Conservation (phyloP, 257 asterid species). For the Solanum ossicruentum region DNA sequence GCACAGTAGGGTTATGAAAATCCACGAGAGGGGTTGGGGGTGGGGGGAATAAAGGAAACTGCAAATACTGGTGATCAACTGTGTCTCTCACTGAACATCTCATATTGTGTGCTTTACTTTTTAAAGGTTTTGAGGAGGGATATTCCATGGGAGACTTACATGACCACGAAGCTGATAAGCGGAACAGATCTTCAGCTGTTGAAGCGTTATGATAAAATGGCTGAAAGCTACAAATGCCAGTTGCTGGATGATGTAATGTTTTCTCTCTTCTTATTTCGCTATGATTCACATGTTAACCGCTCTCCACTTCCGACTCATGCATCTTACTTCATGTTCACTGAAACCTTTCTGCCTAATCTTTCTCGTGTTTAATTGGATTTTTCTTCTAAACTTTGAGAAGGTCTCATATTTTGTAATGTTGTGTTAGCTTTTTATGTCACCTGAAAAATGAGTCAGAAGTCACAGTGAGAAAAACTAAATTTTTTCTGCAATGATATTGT, state of each 20-base stretch:
- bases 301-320: not conserved
- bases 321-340: not conserved
- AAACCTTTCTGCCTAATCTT: not conserved
- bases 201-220: constrained; percentile 79
- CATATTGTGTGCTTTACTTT: not conserved
- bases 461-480: not conserved
- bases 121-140: constrained; percentile 72
- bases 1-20: not conserved
- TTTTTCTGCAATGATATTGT: not conserved
- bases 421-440: not conserved
- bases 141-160: constrained; percentile 93
- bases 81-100: not conserved
- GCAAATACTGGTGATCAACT: not conserved
- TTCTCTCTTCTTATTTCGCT: not conserved
- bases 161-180: constrained; percentile 74
- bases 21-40: not conserved
- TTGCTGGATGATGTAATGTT: constrained; percentile 64
- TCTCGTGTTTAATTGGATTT: not conserved
- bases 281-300: not conserved
- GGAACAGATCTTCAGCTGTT: constrained; percentile 86
- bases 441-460: not conserved
- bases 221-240: constrained; percentile 62
- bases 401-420: not conserved
- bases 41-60: not conserved
- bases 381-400: not conserved